phyloP scores from a whole-genome alignment of 1,284 basidiomycete species.

The Xerocomus cyaneibrunnescens region DNA sequence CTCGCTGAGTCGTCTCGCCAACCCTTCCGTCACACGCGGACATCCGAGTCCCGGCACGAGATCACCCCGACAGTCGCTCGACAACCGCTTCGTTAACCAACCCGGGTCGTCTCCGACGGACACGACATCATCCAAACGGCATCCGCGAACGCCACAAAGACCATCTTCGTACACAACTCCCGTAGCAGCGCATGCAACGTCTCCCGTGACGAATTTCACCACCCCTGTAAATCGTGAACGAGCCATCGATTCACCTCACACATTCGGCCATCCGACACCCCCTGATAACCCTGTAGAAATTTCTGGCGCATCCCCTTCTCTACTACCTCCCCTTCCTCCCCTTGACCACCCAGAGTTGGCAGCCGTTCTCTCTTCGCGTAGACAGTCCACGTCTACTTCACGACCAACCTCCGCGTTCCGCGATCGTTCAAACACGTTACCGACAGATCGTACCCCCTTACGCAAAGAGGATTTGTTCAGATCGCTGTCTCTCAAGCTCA shows the following conservation, averaged over 20 bases:
- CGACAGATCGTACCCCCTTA: constrained; percentile 10
- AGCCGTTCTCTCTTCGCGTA: constrained; percentile 22
- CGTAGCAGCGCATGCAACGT: constrained; percentile 8
- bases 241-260: constrained; percentile 38
- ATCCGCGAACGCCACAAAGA: constrained; percentile 30
- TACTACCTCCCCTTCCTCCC: constrained; percentile 50
- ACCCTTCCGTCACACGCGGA: constrained; percentile 2
- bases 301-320: constrained; percentile 26
- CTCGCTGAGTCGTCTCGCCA: constrained; percentile 21
- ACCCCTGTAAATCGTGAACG: constrained; percentile 23
- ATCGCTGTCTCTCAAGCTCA: constrained; percentile 27
- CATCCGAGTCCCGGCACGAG: constrained; percentile 12
- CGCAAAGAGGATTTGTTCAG: constrained; percentile 26
- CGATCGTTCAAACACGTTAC: constrained; percentile 30
- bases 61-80: constrained; percentile 20
- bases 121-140: constrained; percentile 29
- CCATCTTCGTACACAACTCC: constrained; percentile 23
- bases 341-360: constrained; percentile 51
- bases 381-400: constrained; percentile 6
- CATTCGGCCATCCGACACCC: constrained; percentile 41
- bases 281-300: constrained; percentile 24
- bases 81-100: constrained; percentile 18
- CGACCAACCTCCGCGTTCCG: constrained; percentile 13
- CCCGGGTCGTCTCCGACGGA: constrained; percentile 30
- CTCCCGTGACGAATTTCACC: constrained; percentile 20